These are phyloP conservation scores for Cyclostephanos tholiformis DNA, from an alignment of 108 stramenopile genomes.

Conservation along the genomic window DNA sequence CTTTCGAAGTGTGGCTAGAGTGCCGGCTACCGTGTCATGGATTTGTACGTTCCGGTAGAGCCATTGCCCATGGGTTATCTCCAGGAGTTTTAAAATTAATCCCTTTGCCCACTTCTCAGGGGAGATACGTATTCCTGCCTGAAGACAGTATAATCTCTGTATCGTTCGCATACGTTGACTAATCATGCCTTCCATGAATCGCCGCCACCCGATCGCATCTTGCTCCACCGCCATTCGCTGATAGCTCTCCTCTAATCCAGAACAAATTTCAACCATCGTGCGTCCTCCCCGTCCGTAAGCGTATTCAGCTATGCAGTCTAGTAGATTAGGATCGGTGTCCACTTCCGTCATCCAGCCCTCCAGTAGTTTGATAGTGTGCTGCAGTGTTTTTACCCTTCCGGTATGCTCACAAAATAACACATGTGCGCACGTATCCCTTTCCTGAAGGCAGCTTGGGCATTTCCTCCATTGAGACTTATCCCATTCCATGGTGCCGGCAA, in stretches of 20 bases:
- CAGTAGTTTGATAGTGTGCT: not conserved
- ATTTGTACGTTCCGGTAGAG: conserved; percentile 12
- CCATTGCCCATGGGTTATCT: conserved; percentile 2
- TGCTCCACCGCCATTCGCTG: not conserved
- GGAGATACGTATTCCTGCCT: too few relatives aligned
- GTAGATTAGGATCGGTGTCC: not conserved
- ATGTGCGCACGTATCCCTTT: conserved; percentile 12
- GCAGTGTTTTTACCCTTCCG: not conserved
- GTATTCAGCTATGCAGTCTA: not conserved
- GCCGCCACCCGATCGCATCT: conserved; percentile 22
- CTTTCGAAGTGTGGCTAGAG: not conserved
- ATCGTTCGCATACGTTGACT: too few relatives aligned
- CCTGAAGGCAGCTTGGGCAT: conserved; percentile 10
- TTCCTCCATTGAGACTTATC: not conserved
- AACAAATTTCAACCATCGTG: not conserved
- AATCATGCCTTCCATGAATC: conserved; percentile 28
- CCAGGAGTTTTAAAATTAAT: too few relatives aligned
- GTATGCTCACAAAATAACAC: not conserved
- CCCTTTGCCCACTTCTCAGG: too few relatives aligned
- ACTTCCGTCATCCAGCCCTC: not conserved
- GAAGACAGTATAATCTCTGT: too few relatives aligned
- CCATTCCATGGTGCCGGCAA: conserved; percentile 11
- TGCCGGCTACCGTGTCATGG: not conserved
- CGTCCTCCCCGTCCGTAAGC: not conserved
- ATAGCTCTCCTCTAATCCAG: not conserved